Evolutionary conservation across 352 stramenopile genomes (phyloP).

Genomic region (Globisporangium barbulae): DNA sequence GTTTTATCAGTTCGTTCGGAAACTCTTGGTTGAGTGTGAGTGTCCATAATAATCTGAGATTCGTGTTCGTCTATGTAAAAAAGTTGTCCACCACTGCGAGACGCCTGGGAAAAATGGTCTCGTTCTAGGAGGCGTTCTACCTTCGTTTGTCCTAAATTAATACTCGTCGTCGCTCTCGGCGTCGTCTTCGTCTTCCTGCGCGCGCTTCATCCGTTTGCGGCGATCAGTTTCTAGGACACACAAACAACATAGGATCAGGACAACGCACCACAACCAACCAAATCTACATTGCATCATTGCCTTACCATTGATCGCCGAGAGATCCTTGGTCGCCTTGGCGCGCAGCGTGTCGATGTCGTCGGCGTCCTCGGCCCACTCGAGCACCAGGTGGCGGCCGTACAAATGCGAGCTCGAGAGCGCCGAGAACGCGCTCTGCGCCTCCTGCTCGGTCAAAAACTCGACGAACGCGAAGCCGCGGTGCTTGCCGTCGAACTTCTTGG

Average conservation of each 20-base stretch:
- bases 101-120: neutral
- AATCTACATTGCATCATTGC: neutral
- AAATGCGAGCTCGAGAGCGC: slow-evolving; percentile 95
- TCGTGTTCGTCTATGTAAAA: neutral
- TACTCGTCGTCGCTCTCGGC: slow-evolving; percentile 43
- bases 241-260: slow-evolving; percentile 6
- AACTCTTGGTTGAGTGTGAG: neutral
- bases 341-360: slow-evolving; percentile 84
- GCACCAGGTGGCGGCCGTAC: slow-evolving; percentile 98
- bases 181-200: slow-evolving; percentile 36
- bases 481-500: slow-evolving; percentile 98
- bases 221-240: slow-evolving; percentile 46
- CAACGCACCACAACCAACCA: neutral
- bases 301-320: slow-evolving; percentile 58
- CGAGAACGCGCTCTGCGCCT: slow-evolving; percentile 91
- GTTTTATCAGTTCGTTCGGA: neutral
- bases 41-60: slow-evolving; percentile 2
- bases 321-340: slow-evolving; percentile 73
- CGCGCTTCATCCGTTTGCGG: slow-evolving; percentile 57
- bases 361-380: slow-evolving; percentile 95
- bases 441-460: slow-evolving; percentile 96
- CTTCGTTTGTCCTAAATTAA: slow-evolving; percentile 12
- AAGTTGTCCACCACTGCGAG: neutral
- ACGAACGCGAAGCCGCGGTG: slow-evolving; percentile 99
- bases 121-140: too few relatives aligned